phyloP scores from a whole-genome alignment of 106 monocot genomes.

The Dioscorea dumetorum region DNA sequence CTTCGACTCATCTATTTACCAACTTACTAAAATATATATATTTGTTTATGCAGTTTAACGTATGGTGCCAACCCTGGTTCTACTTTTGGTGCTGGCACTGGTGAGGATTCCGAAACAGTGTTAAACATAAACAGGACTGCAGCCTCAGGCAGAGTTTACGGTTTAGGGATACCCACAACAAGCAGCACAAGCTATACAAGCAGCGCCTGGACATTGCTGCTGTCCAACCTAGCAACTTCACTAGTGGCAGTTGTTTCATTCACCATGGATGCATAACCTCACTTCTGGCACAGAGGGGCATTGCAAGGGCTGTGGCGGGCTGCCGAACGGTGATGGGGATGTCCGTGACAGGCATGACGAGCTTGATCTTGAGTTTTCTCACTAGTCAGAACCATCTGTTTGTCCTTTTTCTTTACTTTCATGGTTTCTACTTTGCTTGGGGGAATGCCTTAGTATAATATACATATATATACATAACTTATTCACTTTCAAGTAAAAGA shows the following conservation, averaged over 20 bases:
- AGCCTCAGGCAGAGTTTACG: slow-evolving; percentile 41
- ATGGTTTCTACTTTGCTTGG: too few species aligned
- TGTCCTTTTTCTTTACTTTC: too few species aligned
- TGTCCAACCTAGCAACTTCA: slow-evolving; percentile 5
- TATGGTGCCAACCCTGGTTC: not conserved
- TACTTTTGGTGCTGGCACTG: not conserved
- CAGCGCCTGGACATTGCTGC: slow-evolving; percentile 12
- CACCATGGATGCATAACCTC: too few species aligned
- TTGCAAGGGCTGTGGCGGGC: too few species aligned
- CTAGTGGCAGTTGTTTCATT: slow-evolving; percentile 13
- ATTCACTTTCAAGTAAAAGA: too few species aligned
- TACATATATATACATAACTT: too few species aligned
- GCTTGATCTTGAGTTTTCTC: too few species aligned
- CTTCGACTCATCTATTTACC: not conserved
- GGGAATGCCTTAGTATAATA: too few species aligned
- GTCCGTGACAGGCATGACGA: too few species aligned
- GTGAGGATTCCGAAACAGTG: slow-evolving; percentile 17
- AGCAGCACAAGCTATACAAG: slow-evolving; percentile 19
- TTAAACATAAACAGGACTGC: slow-evolving; percentile 26
- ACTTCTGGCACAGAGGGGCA: too few species aligned
- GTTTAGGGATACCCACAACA: slow-evolving; percentile 37
- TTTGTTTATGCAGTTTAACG: not conserved
- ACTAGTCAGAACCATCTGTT: too few species aligned
- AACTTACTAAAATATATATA: slow-evolving; percentile 36
- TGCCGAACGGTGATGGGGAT: too few species aligned